Evolutionary conservation across 768 basidiomycete genomes (phyloP).

Genomic region (Cystofilobasidium capitatum): DNA sequence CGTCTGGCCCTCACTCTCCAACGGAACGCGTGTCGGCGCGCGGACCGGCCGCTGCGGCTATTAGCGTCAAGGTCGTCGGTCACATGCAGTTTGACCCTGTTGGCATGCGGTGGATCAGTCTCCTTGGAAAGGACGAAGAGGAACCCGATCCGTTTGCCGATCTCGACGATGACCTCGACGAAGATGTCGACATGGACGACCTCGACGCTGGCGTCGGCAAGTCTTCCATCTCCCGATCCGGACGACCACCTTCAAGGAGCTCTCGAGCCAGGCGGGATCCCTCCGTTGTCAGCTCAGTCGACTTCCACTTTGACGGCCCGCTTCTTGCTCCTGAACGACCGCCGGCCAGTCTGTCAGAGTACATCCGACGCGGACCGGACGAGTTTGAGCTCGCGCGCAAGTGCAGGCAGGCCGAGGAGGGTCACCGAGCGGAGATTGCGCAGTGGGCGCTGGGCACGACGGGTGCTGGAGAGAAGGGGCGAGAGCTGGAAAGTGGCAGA

Average conservation of each 20-base stretch:
- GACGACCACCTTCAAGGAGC: conserved; percentile 37
- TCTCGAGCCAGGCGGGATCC: conserved; percentile 36
- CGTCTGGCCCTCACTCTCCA: conserved; percentile 48
- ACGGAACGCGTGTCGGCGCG: neutral
- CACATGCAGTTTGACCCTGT: conserved; percentile 96
- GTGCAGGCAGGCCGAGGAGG: conserved; percentile 67
- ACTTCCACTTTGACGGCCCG: conserved; percentile 29
- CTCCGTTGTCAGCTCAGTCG: conserved; percentile 34
- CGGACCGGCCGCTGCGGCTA: conserved; percentile 10
- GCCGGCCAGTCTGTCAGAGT: conserved; percentile 22
- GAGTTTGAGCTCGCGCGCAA: conserved; percentile 32
- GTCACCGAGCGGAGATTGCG: conserved; percentile 73
- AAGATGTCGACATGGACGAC: conserved; percentile 58
- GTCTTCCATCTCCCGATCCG: conserved; percentile 43
- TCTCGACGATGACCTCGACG: conserved; percentile 76
- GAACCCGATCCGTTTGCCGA: conserved; percentile 94
- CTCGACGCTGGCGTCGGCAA: conserved; percentile 68
- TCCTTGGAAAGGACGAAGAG: conserved; percentile 67
- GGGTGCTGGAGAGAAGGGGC: neutral
- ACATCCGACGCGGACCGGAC: conserved; percentile 8
- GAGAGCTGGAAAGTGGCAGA: neutral
- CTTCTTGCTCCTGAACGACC: conserved; percentile 39
- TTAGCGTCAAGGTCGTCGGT: conserved; percentile 73
- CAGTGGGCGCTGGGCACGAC: conserved; percentile 49
- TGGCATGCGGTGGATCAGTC: conserved; percentile 91